These are phyloP conservation scores for Hericium erinaceus DNA, from an alignment of 768 basidiomycete genomes.

Conservation along the genomic window DNA sequence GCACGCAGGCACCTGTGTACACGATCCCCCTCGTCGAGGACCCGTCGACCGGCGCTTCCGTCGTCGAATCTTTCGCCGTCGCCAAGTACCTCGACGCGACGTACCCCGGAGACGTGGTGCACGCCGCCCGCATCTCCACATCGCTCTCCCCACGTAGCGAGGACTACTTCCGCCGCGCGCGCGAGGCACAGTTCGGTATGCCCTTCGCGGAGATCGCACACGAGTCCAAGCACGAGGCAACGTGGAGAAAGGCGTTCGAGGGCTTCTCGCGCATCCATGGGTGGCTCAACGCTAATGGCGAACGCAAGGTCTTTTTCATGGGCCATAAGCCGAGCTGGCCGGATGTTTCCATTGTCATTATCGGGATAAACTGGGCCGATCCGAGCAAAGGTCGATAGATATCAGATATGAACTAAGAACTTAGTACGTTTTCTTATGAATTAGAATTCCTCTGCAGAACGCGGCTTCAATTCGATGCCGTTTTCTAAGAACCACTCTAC, in stretches of 20 bases:
- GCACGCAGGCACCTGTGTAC: constrained; percentile 22
- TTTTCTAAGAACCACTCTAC: no score
- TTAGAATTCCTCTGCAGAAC: no score
- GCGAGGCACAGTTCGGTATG: neutral
- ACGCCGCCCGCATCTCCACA: neutral
- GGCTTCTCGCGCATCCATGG: neutral
- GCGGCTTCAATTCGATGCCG: no score
- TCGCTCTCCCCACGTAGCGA: neutral
- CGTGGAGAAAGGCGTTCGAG: neutral
- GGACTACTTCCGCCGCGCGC: neutral
- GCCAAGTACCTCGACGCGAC: constrained; percentile 39
- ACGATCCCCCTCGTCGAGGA: constrained; percentile 45
- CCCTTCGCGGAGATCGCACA: neutral
- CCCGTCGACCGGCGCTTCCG: constrained; percentile 25
- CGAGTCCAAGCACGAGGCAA: neutral
- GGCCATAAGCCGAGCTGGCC: neutral
- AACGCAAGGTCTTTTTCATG: neutral
- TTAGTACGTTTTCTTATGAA: no score
- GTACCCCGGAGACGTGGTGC: constrained; percentile 16
- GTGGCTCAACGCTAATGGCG: neutral
- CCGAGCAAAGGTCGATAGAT: no score
- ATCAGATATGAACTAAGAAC: no score
- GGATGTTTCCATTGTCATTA: neutral
- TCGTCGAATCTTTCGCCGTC: constrained; percentile 38
- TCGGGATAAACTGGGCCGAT: no score